These are phyloP conservation scores for Vaccinium darrowii DNA, from an alignment of 148 eudicot species.

Conservation along the genomic window DNA sequence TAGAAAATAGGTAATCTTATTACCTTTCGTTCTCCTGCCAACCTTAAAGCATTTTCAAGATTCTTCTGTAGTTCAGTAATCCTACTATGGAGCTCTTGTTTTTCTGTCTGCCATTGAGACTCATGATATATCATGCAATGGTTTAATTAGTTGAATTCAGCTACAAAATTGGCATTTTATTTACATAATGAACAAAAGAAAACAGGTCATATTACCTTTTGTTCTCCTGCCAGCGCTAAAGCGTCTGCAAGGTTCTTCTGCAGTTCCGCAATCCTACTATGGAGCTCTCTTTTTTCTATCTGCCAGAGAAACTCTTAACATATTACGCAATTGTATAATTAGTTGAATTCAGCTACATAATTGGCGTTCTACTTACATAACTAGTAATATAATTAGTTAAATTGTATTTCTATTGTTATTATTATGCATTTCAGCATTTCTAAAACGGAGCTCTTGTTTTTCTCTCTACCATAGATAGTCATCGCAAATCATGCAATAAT, in stretches of 20 bases:
- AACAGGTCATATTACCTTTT: not conserved
- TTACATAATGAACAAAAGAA: no score
- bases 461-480: no score
- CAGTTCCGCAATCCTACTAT: constrained; percentile 17
- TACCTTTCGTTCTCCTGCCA: constrained; percentile 50
- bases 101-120: not conserved
- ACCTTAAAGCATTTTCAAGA: constrained; percentile 9
- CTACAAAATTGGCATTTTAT: no score
- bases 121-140: no score
- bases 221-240: constrained; percentile 33
- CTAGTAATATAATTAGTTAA: not conserved
- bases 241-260: not conserved
- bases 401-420: constrained; percentile 11
- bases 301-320: not conserved
- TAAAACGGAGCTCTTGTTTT: no score
- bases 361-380: no score
- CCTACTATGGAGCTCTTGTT: constrained; percentile 10
- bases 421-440: constrained; percentile 19
- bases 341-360: no score
- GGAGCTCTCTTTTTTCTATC: no score
- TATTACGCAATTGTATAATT: no score
- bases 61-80: not conserved
- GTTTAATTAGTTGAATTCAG: no score
- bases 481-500: no score
- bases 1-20: not conserved